Evolutionary conservation across 768 basidiomycete genomes (phyloP).

Genomic region (Russula compacta): DNA sequence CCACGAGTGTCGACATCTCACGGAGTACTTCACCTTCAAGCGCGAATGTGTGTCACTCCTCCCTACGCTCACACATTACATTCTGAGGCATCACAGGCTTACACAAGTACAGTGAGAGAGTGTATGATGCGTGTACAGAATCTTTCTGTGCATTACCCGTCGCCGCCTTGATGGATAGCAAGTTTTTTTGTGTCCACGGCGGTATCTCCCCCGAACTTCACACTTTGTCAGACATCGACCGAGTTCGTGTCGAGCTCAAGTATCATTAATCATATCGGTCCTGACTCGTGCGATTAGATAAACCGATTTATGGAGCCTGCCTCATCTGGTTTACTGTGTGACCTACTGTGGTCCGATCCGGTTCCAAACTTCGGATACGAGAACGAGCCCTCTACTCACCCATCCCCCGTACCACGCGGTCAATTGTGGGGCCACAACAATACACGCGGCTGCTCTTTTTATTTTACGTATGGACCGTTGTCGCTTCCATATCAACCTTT

Average conservation of each 20-base stretch:
- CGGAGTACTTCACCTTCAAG: conserved; percentile 82
- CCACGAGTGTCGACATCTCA: conserved; percentile 58
- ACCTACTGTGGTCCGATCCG: conserved; percentile 95
- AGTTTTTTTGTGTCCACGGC: conserved; percentile 97
- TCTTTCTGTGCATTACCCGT: conserved; percentile 89
- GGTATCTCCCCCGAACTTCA: conserved; percentile 85
- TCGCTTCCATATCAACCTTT: neutral
- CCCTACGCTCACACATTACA: neutral
- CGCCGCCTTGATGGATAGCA: conserved; percentile 84
- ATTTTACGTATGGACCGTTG: conserved; percentile 64
- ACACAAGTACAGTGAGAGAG: conserved; percentile 76
- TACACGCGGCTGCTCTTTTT: conserved; percentile 86
- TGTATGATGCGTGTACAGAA: conserved; percentile 89
- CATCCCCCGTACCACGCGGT: conserved; percentile 46
- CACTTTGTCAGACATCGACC: conserved; percentile 63
- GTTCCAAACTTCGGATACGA: conserved; percentile 84
- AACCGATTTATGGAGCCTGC: conserved; percentile 93
- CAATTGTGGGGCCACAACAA: conserved; percentile 70
- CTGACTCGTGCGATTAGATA: conserved; percentile 40
- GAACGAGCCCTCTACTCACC: conserved; percentile 40
- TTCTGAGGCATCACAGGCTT: conserved; percentile 41
- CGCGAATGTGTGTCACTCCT: conserved; percentile 66
- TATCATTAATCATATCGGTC: neutral
- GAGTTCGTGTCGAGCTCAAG: conserved; percentile 35
- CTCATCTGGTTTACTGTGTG: conserved; percentile 84